Percentiles rank a stretch among this genome's conserved stretches.
These are phyloP conservation scores for Tephrocybe rancida DNA, from an alignment of 768 basidiomycete genomes.

Conservation along the genomic window DNA sequence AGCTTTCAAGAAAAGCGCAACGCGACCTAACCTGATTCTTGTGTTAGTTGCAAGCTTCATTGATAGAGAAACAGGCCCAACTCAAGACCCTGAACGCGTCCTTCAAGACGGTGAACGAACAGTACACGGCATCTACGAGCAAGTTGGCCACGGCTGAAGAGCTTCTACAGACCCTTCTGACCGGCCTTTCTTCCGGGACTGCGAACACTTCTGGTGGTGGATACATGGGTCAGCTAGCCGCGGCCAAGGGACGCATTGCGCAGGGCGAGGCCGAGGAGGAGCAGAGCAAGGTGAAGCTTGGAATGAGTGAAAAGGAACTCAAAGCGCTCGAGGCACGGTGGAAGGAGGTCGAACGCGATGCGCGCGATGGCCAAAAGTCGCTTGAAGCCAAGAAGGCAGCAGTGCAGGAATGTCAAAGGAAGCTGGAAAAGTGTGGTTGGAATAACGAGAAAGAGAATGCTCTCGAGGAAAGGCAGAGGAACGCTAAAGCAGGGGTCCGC, in stretches of 20 bases:
- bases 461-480: constrained; percentile 49
- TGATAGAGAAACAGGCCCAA: constrained; percentile 61
- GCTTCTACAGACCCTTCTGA: constrained; percentile 92
- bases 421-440: constrained; percentile 71
- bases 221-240: constrained; percentile 95
- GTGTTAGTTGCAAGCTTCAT: constrained; percentile 54
- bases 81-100: constrained; percentile 55
- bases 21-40: neutral
- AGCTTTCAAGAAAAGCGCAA: neutral
- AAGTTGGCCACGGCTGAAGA: constrained; percentile 80
- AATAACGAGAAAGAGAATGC: constrained; percentile 71
- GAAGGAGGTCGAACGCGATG: constrained; percentile 86
- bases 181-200: constrained; percentile 79
- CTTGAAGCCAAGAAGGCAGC: constrained; percentile 60
- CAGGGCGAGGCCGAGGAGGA: constrained; percentile 85
- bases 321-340: constrained; percentile 74
- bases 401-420: constrained; percentile 56
- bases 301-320: constrained; percentile 78
- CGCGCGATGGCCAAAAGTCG: constrained; percentile 71
- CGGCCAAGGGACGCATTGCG: constrained; percentile 74
- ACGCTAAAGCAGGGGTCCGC: constrained; percentile 56
- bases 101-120: constrained; percentile 67
- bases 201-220: constrained; percentile 76
- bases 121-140: constrained; percentile 60
- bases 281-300: constrained; percentile 75